Evolutionary conservation across 208 protist genomes (phyloP).

Genomic region (Porcisia deanei): DNA sequence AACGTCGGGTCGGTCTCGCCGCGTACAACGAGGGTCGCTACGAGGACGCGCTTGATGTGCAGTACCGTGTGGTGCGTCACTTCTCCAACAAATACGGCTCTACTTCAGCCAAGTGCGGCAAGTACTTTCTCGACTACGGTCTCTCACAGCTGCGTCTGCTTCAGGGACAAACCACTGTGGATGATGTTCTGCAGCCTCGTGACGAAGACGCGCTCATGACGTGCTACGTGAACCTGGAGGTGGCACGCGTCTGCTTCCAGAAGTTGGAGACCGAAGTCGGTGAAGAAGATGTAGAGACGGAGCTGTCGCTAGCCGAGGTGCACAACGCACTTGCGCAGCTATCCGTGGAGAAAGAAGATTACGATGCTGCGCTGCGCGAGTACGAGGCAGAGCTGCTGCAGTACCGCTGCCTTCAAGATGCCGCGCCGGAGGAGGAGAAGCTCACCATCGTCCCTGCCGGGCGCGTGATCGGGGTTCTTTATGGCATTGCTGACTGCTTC

Average conservation of each 20-base stretch:
- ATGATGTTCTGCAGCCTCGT: conserved; percentile 64
- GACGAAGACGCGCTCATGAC: conserved; percentile 80
- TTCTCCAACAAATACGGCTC: conserved; percentile 76
- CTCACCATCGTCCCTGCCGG: conserved; percentile 43
- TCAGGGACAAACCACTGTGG: conserved; percentile 58
- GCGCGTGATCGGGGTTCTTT: conserved; percentile 64
- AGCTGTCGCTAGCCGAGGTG: conserved; percentile 72
- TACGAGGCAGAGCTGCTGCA: conserved; percentile 83
- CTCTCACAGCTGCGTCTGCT: conserved; percentile 83
- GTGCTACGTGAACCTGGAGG: conserved; percentile 87
- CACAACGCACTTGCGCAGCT: conserved; percentile 87
- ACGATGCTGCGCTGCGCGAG: conserved; percentile 72
- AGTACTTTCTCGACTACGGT: conserved; percentile 90
- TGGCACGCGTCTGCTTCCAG: conserved; percentile 80
- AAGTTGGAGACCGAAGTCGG: conserved; percentile 57
- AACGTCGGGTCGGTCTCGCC: conserved; percentile 49
- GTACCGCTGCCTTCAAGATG: conserved; percentile 71
- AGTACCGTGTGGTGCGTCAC: conserved; percentile 82
- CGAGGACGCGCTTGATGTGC: conserved; percentile 68
- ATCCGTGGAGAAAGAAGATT: conserved; percentile 77
- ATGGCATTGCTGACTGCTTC: conserved; percentile 86
- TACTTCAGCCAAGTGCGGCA: conserved; percentile 52
- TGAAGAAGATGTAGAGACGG: conserved; percentile 39
- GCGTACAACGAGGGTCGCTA: conserved; percentile 74
- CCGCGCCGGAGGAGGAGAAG: conserved; percentile 18